Conservation (phyloP, 306 rosid genomes). For the Purshia tridentata region DNA sequence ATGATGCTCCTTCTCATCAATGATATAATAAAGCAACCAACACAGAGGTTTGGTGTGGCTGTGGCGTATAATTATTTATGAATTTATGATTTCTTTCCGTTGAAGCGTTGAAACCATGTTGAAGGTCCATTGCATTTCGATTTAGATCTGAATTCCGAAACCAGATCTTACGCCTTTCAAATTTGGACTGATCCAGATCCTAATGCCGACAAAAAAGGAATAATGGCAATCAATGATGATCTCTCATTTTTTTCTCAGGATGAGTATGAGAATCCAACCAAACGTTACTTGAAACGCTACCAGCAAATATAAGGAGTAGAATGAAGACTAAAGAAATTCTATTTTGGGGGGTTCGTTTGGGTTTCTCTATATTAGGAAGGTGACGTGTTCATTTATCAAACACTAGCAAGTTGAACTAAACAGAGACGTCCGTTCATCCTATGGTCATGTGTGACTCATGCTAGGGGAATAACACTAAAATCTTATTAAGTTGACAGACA, state of each 20-base stretch:
- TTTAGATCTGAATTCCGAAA: not conserved
- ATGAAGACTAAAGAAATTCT: not conserved
- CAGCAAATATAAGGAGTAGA: no score
- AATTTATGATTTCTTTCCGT: not conserved
- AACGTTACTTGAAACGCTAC: no score
- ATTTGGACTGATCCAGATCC: no score
- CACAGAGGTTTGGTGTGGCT: conserved; percentile 5
- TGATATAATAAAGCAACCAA: not conserved
- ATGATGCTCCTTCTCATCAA: not conserved
- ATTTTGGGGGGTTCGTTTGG: not conserved
- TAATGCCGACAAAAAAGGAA: no score
- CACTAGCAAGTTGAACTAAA: no score
- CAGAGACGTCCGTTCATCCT: no score
- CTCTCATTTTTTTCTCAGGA: no score
- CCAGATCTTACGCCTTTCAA: not conserved
- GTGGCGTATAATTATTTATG: not conserved
- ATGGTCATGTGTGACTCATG: no score
- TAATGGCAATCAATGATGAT: no score
- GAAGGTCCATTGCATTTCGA: not conserved
- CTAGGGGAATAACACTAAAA: no score
- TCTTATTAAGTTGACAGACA: not conserved
- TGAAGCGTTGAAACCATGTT: not conserved
- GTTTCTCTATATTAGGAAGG: not conserved
- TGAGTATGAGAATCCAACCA: no score
- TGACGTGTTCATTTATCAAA: no score